Conservation (phyloP, 495 filamentous ascomycete species). For the Tuber microsphaerosporum region DNA sequence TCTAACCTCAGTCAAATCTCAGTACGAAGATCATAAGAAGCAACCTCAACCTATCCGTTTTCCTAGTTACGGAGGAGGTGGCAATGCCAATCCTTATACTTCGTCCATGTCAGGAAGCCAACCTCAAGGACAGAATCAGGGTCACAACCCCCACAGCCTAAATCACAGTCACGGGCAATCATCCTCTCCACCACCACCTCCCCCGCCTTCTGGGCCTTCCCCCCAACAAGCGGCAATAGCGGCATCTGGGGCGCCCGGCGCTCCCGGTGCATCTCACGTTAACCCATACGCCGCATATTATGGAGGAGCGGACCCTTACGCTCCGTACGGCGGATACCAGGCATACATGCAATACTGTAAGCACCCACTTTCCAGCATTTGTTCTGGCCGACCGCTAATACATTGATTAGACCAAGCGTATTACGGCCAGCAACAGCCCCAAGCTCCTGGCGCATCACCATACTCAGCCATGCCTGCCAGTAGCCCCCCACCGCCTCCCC, state of each 20-base stretch:
- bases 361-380: slow-evolving; percentile 27
- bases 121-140: slow-evolving; percentile 30
- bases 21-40: slow-evolving; percentile 84
- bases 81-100: slow-evolving; percentile 40
- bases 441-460: slow-evolving; percentile 30
- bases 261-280: slow-evolving; percentile 54
- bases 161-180: slow-evolving; percentile 39
- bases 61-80: slow-evolving; percentile 50
- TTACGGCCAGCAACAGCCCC: slow-evolving; percentile 35
- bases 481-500: slow-evolving; percentile 27
- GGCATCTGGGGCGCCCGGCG: slow-evolving; percentile 41
- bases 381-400: not conserved
- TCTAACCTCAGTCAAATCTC: slow-evolving; percentile 68
- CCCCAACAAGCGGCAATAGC: slow-evolving; percentile 41
- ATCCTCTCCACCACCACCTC: slow-evolving; percentile 37
- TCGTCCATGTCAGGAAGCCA: slow-evolving; percentile 40
- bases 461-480: slow-evolving; percentile 27
- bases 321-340: slow-evolving; percentile 78
- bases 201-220: slow-evolving; percentile 40
- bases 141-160: slow-evolving; percentile 32
- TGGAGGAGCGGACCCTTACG: slow-evolving; percentile 71
- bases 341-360: slow-evolving; percentile 61
- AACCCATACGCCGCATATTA: slow-evolving; percentile 84
- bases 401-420: slow-evolving; percentile 34
- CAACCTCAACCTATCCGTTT: slow-evolving; percentile 65